Base-by-base conservation (phyloP, 768 basidiomycete genomes). In the Termitomyces sp. region DNA sequence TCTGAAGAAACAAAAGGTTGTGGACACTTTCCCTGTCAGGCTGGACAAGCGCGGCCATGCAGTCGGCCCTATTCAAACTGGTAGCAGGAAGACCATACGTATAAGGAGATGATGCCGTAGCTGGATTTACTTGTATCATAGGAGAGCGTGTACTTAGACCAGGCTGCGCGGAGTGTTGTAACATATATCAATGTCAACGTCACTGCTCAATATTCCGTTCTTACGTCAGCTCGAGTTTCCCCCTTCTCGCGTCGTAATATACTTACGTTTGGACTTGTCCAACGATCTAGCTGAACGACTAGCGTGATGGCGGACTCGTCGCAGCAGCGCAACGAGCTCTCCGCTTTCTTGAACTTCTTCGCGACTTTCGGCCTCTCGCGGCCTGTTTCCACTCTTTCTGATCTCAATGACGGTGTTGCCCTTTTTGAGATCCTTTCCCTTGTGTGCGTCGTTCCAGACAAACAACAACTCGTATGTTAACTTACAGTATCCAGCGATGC, bases 301-400 rank as follows among this genome's bases (percentile, higher is more conserved):
- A 57, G 42, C 50, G 37, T 37, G 54, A 77, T 77, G 75, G 64
- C 72, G 39, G 75, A 78, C 48, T 61, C 65, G 22, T 62, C 73
- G 3, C 70, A 63, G 12, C 59, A 77, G 65, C 71, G 72, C 58
- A 83, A 84, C 68, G 90, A 94, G 70, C 78, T 90, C 57, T 81
- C 86, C 60, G 91, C 92, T 5, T 92, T 94, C 75, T 75, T 90
- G 70, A 80, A 86, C 55, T 94, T 92, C 76, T 87, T 94, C 61
- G 73, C 82, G 4, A 85, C 86, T 20, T 92, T 93, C 69, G 71
- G 81, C 50, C 83, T 93, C 50, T 71, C 82, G 5, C 77, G 84
- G 36, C 81, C 87, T 3, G 84, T 90, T 9, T 72, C 83, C 0
- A 74, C 81, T 31, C 72, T 85, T 24, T 72, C 81, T 28, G 89